These are phyloP conservation scores for Mimosa bimucronata DNA, from an alignment of 306 rosid species.

Conservation along the genomic window DNA sequence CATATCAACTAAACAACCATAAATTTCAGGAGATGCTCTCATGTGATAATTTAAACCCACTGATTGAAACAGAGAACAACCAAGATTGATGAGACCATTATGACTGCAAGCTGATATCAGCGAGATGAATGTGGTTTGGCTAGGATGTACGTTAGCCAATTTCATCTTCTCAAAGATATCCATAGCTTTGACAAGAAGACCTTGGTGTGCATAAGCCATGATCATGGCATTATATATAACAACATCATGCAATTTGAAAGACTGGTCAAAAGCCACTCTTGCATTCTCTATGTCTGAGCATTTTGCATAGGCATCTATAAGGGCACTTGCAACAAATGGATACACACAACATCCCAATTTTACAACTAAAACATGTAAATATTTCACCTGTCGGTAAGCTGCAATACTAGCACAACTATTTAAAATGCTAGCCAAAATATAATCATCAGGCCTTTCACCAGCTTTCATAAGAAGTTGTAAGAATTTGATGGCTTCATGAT, in stretches of 20 bases:
- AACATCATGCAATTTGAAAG: slow-evolving; percentile 43
- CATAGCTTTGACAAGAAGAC: slow-evolving; percentile 51
- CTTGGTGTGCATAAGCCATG: slow-evolving; percentile 60
- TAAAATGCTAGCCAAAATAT: slow-evolving; percentile 55
- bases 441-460: slow-evolving; percentile 56
- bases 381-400: slow-evolving; percentile 45
- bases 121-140: slow-evolving; percentile 59
- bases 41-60: slow-evolving; percentile 42
- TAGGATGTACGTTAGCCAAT: slow-evolving; percentile 48
- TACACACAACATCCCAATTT: slow-evolving; percentile 57
- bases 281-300: slow-evolving; percentile 57
- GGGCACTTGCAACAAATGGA: slow-evolving; percentile 55
- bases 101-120: slow-evolving; percentile 60
- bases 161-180: slow-evolving; percentile 50
- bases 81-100: slow-evolving; percentile 53
- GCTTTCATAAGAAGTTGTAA: slow-evolving; percentile 45
- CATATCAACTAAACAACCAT: slow-evolving; percentile 64
- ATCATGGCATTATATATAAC: slow-evolving; percentile 59
- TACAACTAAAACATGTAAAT: slow-evolving; percentile 44
- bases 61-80: slow-evolving; percentile 43
- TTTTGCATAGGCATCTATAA: slow-evolving; percentile 68
- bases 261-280: slow-evolving; percentile 39
- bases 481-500: slow-evolving; percentile 43
- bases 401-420: slow-evolving; percentile 52
- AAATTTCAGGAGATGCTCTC: slow-evolving; percentile 50